Evolutionary conservation across 2,329 filamentous ascomycete species (phyloP).

Genomic region (Xenosphaeropsis pyriputrescens): DNA sequence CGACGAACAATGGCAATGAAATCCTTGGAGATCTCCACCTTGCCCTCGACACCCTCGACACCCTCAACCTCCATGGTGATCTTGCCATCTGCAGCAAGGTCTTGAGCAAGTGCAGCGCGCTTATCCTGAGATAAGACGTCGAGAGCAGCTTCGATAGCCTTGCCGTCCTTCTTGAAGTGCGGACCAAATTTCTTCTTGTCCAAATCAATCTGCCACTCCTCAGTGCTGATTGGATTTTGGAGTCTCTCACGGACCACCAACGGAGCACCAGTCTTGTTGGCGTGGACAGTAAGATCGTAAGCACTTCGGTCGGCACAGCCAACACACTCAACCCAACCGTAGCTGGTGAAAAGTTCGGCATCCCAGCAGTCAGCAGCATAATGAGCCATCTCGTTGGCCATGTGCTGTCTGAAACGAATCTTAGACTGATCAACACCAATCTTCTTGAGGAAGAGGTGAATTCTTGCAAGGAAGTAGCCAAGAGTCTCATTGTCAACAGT

Average conservation of each 20-base stretch:
- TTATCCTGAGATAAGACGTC: conserved; percentile 56
- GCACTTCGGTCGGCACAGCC: conserved; percentile 92
- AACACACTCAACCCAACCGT: conserved; percentile 97
- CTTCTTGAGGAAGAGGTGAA: conserved; percentile 78
- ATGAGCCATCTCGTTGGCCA: conserved; percentile 82
- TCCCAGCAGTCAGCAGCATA: conserved; percentile 98
- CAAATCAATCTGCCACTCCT: conserved; percentile 79
- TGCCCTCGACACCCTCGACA: conserved; percentile 41
- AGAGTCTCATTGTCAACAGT: conserved; percentile 95
- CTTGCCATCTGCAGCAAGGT: conserved; percentile 59
- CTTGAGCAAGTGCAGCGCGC: conserved; percentile 64
- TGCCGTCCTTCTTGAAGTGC: conserved; percentile 88
- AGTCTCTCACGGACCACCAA: conserved; percentile 74
- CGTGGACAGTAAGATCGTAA: conserved; percentile 85
- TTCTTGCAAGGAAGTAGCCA: conserved; percentile 91
- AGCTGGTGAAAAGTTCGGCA: conserved; percentile 78
- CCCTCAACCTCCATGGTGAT: conserved; percentile 61
- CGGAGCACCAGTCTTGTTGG: conserved; percentile 79
- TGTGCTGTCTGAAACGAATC: conserved; percentile 93
- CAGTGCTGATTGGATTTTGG: conserved; percentile 61
- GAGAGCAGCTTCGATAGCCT: conserved; percentile 68
- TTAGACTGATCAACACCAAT: conserved; percentile 80
- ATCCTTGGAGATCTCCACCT: conserved; percentile 66
- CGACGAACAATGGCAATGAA: conserved; percentile 73
- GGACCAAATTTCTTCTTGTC: conserved; percentile 96